These are phyloP conservation scores for Parastagonospora nodorum DNA, from an alignment of 2,329 filamentous ascomycete species.

Conservation along the genomic window DNA sequence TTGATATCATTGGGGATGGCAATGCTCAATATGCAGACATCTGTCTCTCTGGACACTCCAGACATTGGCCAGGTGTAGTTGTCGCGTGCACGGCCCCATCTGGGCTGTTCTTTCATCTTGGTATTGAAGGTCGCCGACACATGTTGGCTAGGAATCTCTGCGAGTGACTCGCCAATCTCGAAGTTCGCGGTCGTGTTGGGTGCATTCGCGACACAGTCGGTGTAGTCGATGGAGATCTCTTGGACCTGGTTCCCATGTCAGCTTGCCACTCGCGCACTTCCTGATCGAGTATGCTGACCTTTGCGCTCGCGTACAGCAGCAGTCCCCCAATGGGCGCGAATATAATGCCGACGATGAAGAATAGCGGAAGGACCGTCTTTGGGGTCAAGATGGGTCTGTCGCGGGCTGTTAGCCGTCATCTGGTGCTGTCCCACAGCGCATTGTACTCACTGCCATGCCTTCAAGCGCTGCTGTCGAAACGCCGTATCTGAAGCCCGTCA, in stretches of 20 bases:
- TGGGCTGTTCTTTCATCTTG: conserved; percentile 38
- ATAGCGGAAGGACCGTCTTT: conserved; percentile 88
- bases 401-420: conserved; percentile 45
- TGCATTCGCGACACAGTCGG: conserved; percentile 69
- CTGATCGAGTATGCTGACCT: conserved; percentile 58
- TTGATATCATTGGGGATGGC: conserved; percentile 77
- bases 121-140: conserved; percentile 75
- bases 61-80: conserved; percentile 44
- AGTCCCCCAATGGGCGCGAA: conserved; percentile 92
- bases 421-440: not conserved
- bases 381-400: conserved; percentile 88
- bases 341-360: conserved; percentile 88
- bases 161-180: conserved; percentile 42
- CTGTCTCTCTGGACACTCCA: conserved; percentile 39
- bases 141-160: conserved; percentile 60
- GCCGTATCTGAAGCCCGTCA: conserved; percentile 73
- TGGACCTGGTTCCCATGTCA: conserved; percentile 67
- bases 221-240: conserved; percentile 91
- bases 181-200: conserved; percentile 41
- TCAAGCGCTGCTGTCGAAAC: conserved; percentile 93
- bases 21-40: conserved; percentile 76
- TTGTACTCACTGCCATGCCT: conserved; percentile 90
- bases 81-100: conserved; percentile 41
- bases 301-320: conserved; percentile 81
- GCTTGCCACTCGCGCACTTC: not conserved